Conservation (phyloP, 2,329 filamentous ascomycete species). For the Zymoseptoria ardabiliae region DNA sequence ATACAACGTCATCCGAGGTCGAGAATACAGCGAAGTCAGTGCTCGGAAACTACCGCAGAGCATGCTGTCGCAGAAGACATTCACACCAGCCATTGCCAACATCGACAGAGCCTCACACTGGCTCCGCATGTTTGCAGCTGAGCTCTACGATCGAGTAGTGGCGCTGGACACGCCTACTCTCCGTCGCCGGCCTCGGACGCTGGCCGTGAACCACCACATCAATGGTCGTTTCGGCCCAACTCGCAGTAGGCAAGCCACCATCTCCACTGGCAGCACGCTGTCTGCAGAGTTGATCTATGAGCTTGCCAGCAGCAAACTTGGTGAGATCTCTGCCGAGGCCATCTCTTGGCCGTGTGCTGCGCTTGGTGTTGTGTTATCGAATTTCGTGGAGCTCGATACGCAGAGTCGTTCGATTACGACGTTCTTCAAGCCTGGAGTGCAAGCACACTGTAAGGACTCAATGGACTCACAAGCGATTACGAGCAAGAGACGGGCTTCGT, state of each 20-base stretch:
- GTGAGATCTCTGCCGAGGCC: conserved; percentile 70
- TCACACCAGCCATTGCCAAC: conserved; percentile 72
- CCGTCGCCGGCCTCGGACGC: conserved; percentile 74
- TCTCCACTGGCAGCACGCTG: conserved; percentile 66
- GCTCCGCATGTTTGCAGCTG: conserved; percentile 84
- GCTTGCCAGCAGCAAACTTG: conserved; percentile 67
- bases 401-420: neutral
- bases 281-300: conserved; percentile 67
- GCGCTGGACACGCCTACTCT: conserved; percentile 87
- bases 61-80: conserved; percentile 95
- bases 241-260: conserved; percentile 66
- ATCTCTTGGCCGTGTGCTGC: conserved; percentile 83
- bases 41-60: conserved; percentile 88
- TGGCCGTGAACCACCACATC: conserved; percentile 70
- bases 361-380: conserved; percentile 67
- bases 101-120: conserved; percentile 76
- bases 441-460: neutral
- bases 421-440: neutral
- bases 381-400: neutral
- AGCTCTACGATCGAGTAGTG: conserved; percentile 81
- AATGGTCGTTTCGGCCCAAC: conserved; percentile 59
- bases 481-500: neutral
- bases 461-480: neutral
- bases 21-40: conserved; percentile 83
- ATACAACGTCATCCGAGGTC: conserved; percentile 74